A percentile compares a stretch with the other conserved stretches of the same genome.
These are phyloP conservation scores for Erysiphe neolycopersici DNA, from an alignment of 2,329 filamentous ascomycete species.

Conservation along the genomic window DNA sequence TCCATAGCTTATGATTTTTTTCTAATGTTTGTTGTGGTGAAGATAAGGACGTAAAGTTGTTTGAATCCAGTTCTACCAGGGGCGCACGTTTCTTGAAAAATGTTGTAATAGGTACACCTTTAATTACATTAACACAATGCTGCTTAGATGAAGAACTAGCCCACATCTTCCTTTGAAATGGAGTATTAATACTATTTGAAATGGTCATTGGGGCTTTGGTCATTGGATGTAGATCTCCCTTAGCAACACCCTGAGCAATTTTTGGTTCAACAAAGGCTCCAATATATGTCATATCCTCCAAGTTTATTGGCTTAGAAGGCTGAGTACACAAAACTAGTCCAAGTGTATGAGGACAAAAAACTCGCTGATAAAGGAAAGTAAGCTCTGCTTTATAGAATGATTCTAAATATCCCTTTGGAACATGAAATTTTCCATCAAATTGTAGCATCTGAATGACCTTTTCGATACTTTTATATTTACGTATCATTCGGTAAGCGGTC, in stretches of 20 bases:
- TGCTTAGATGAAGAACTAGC: background rate
- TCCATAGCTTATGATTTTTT: constrained; percentile 26
- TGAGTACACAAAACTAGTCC: constrained; percentile 51
- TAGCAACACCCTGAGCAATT: constrained; percentile 47
- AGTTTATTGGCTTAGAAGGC: constrained; percentile 31
- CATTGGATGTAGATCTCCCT: constrained; percentile 66
- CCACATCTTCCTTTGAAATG: background rate
- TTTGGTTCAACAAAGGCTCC: constrained; percentile 43
- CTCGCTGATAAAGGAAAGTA: constrained; percentile 84
- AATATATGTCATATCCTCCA: constrained; percentile 55
- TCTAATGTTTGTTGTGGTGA: constrained; percentile 17
- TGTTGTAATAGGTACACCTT: constrained; percentile 30
- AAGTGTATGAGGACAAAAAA: constrained; percentile 54
- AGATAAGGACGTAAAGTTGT: constrained; percentile 28
- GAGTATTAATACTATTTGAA: constrained; percentile 3
- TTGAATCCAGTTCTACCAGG: constrained; percentile 39
- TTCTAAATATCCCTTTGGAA: constrained; percentile 59
- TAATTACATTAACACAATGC: constrained; percentile 7
- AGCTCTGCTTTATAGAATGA: constrained; percentile 66
- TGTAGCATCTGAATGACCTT: constrained; percentile 57
- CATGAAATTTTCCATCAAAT: constrained; percentile 62
- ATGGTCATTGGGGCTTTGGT: constrained; percentile 36
- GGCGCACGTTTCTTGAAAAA: constrained; percentile 41
- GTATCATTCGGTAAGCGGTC: constrained; percentile 71
- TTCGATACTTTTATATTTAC: constrained; percentile 73